These are phyloP conservation scores for Cetraspora pellucida DNA, from an alignment of 192 early-diverging fungal species.

Conservation along the genomic window DNA sequence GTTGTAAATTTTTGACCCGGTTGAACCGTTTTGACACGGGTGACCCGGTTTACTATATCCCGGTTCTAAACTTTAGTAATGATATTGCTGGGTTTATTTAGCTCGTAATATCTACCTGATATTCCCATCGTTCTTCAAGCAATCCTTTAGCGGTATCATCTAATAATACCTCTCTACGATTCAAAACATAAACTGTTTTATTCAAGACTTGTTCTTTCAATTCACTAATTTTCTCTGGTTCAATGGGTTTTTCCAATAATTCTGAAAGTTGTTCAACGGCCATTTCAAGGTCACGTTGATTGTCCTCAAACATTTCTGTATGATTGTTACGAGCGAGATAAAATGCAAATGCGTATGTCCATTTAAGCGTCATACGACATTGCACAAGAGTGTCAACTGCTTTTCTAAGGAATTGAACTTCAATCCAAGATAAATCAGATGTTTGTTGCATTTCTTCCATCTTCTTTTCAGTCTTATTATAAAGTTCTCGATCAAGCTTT, in stretches of 20 bases:
- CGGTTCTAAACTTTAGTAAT: neutral
- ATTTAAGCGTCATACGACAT: conserved; percentile 92
- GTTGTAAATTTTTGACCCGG: too few relatives aligned
- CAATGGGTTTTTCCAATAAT: conserved; percentile 85
- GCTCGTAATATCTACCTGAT: conserved; percentile 53
- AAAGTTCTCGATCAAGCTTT: conserved; percentile 78
- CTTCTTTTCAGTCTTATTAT: conserved; percentile 85
- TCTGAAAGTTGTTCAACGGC: conserved; percentile 93
- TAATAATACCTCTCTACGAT: conserved; percentile 85
- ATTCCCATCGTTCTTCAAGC: conserved; percentile 81
- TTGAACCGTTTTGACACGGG: too few relatives aligned
- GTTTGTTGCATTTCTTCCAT: conserved; percentile 96
- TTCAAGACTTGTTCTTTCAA: conserved; percentile 87
- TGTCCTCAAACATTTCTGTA: conserved; percentile 94
- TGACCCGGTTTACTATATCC: too few relatives aligned
- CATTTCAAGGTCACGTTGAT: conserved; percentile 98
- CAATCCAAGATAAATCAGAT: conserved; percentile 93
- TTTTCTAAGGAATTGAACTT: conserved; percentile 94
- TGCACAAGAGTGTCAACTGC: conserved; percentile 88
- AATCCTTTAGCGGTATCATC: conserved; percentile 90
- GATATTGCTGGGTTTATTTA: conserved; percentile 12
- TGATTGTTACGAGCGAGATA: conserved; percentile 85
- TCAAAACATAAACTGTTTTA: conserved; percentile 91
- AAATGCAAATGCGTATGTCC: conserved; percentile 98
- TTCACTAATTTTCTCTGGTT: conserved; percentile 72